These are phyloP conservation scores for Schoenoplectus tabernaemontani DNA, from an alignment of 202 grass and related monocot species.

Conservation along the genomic window DNA sequence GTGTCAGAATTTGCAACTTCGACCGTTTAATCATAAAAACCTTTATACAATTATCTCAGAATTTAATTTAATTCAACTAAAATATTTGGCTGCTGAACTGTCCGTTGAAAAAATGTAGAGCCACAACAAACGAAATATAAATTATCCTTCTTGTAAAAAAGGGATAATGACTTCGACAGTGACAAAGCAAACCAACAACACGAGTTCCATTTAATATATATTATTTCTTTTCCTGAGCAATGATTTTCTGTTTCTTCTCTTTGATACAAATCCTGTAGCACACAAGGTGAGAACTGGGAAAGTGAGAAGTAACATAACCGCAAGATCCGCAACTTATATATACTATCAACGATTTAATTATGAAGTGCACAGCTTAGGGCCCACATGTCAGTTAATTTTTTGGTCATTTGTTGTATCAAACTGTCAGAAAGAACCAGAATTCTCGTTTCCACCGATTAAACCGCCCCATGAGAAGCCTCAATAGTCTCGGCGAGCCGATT, in stretches of 20 bases:
- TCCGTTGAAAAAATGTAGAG: not conserved
- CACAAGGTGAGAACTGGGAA: not conserved
- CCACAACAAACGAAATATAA: not conserved
- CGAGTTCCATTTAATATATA: not conserved
- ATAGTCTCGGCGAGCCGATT: not conserved
- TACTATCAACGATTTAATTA: not conserved
- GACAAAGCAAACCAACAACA: not conserved
- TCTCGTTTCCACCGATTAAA: slow-evolving; percentile 3
- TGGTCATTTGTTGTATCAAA: not conserved
- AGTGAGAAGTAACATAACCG: not conserved
- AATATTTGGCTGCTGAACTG: not conserved
- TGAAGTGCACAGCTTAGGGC: not conserved
- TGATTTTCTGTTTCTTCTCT: not conserved
- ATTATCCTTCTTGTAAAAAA: not conserved
- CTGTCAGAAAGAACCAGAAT: not conserved
- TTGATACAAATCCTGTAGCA: not conserved
- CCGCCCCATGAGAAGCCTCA: not conserved
- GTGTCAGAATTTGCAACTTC: not conserved
- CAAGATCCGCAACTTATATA: not conserved
- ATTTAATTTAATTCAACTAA: not conserved
- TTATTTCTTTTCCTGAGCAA: not conserved
- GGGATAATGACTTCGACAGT: not conserved
- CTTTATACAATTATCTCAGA: not conserved
- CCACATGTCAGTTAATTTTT: not conserved
- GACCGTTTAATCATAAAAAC: not conserved